Evolutionary conservation across 2,329 filamentous ascomycete genomes (phyloP).

Genomic region (Phyllosticta citrichinensis): DNA sequence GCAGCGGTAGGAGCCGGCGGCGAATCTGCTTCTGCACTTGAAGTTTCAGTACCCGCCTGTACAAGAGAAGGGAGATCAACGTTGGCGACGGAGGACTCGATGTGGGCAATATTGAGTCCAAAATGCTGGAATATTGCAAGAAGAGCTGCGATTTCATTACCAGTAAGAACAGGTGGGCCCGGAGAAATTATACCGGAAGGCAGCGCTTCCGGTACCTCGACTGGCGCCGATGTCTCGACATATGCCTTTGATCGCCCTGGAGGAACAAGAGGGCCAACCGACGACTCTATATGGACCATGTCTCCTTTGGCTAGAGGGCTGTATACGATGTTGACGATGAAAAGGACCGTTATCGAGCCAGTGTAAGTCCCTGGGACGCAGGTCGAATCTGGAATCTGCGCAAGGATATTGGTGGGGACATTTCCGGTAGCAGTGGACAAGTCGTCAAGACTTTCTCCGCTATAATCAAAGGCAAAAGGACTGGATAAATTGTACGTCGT

Average conservation of each 20-base stretch:
- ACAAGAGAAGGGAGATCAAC: neutral
- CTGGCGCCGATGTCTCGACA: constrained; percentile 8
- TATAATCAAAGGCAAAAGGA: constrained; percentile 29
- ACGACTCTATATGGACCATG: constrained; percentile 17
- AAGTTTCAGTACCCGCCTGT: neutral
- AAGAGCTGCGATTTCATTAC: neutral
- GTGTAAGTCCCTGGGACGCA: constrained; percentile 27
- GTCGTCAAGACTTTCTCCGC: constrained; percentile 21
- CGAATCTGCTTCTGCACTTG: neutral
- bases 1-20: neutral
- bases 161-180: neutral
- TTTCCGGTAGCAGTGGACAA: constrained; percentile 19
- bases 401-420: constrained; percentile 28
- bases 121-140: neutral
- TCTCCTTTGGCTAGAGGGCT: constrained; percentile 7
- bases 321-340: constrained; percentile 33
- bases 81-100: constrained; percentile 19
- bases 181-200: neutral
- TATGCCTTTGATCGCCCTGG: constrained; percentile 15
- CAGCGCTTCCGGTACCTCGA: neutral
- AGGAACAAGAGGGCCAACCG: constrained; percentile 13
- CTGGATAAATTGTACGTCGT: constrained; percentile 24
- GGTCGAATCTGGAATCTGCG: constrained; percentile 21
- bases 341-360: constrained; percentile 32
- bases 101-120: constrained; percentile 15